A percentile compares a stretch with the other conserved stretches of the same genome.
phyloP scores from a whole-genome alignment of 2,329 filamentous ascomycete species.

The Verticillium dahliae region DNA sequence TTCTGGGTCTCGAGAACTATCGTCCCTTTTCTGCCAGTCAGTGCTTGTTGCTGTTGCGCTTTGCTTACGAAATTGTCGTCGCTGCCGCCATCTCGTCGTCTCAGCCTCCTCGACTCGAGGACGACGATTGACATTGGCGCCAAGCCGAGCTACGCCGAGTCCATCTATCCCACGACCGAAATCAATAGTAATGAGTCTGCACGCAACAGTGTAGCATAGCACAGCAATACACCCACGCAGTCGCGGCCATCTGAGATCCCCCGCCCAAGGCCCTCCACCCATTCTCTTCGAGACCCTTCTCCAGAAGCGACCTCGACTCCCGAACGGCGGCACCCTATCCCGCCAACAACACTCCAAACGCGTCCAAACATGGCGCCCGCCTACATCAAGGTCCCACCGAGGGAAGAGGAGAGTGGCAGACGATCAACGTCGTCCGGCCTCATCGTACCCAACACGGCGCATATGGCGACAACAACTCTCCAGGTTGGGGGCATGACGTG shows the following conservation, averaged over 20 bases:
- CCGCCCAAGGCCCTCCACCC: neutral
- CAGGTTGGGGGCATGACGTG: constrained; percentile 83
- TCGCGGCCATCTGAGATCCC: neutral
- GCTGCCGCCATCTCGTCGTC: neutral
- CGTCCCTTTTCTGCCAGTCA: neutral
- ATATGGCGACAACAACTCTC: constrained; percentile 85
- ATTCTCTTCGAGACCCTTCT: neutral
- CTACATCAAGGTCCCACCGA: constrained; percentile 39
- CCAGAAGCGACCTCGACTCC: neutral
- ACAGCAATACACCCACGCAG: neutral
- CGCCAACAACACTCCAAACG: neutral
- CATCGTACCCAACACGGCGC: constrained; percentile 24
- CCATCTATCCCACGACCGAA: neutral
- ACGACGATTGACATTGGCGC: neutral
- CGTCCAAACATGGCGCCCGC: constrained; percentile 40
- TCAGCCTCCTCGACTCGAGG: neutral
- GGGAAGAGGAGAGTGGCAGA: constrained; percentile 22
- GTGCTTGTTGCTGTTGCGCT: neutral
- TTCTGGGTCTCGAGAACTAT: constrained; percentile 5
- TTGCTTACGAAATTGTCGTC: neutral
- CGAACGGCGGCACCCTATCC: neutral
- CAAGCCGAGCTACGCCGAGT: neutral
- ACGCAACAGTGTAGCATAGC: neutral
- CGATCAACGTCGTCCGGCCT: constrained; percentile 27
- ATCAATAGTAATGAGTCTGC: neutral